Conservation (phyloP, 208 protist genomes). For the Crithidia bombi region DNA sequence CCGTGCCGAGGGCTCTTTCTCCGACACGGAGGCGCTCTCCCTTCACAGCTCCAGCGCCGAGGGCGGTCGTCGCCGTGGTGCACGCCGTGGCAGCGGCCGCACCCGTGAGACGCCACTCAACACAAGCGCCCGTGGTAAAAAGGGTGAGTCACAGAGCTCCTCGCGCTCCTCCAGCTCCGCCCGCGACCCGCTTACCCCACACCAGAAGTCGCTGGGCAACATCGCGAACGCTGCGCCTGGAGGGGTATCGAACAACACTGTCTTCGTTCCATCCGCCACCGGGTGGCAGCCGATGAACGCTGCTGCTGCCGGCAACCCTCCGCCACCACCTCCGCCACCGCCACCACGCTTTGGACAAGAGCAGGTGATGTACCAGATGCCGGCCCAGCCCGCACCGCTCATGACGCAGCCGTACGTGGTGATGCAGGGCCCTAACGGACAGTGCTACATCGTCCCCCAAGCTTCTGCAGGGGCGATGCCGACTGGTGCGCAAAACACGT, state of each 20-base stretch:
- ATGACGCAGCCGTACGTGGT: conserved; percentile 38
- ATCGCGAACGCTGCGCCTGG: neutral
- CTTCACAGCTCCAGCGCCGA: conserved; percentile 37
- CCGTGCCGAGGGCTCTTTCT: conserved; percentile 43
- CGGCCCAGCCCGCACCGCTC: conserved; percentile 17
- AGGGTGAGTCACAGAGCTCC: conserved; percentile 21
- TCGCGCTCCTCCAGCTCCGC: conserved; percentile 30
- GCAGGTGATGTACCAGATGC: conserved; percentile 23
- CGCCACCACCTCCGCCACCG: conserved; percentile 1
- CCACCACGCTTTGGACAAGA: conserved; percentile 21
- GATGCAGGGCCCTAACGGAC: conserved; percentile 39
- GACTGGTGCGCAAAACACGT: neutral
- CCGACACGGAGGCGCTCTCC: conserved; percentile 43
- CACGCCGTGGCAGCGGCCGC: conserved; percentile 11
- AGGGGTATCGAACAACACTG: conserved; percentile 10
- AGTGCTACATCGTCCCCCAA: conserved; percentile 45
- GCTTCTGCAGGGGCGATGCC: neutral
- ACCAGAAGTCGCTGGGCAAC: conserved; percentile 14
- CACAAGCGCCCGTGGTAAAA: conserved; percentile 12
- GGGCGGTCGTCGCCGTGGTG: conserved; percentile 11
- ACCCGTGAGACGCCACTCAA: conserved; percentile 50
- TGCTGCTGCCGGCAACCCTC: neutral
- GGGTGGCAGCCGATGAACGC: conserved; percentile 22
- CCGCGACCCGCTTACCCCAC: conserved; percentile 19
- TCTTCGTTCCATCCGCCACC: conserved; percentile 28